Conservation (phyloP, 345 rosid genomes). For the Carallia pectinifolia region DNA sequence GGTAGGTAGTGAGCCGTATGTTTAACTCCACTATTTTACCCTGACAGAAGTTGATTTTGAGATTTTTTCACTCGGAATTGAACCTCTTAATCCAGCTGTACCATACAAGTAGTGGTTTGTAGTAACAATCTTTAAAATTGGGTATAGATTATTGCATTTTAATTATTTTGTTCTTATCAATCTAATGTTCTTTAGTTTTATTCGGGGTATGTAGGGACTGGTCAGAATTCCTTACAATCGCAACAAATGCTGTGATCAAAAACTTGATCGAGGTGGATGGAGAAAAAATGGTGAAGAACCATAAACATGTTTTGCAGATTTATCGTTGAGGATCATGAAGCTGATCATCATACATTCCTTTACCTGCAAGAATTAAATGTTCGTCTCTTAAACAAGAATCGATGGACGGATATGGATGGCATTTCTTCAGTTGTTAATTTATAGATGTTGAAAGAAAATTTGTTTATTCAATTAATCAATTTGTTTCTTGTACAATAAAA, state of each 20-base stretch:
- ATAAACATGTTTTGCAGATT: slow-evolving; percentile 16
- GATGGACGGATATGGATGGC: neutral
- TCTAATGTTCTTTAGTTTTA: neutral
- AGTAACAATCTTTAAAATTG: no score
- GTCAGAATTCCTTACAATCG: slow-evolving; percentile 64
- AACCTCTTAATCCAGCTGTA: no score
- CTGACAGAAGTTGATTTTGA: no score
- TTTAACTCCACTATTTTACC: no score
- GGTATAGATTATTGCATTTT: neutral
- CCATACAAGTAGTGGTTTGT: no score
- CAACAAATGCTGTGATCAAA: slow-evolving; percentile 62
- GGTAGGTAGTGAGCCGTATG: no score
- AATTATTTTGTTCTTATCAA: neutral
- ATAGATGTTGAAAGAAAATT: neutral
- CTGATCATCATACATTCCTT: no score
- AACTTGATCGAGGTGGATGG: slow-evolving; percentile 62
- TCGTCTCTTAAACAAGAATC: slow-evolving; percentile 1
- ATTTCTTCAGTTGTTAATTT: neutral
- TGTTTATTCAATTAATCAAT: neutral
- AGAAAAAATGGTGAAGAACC: slow-evolving; percentile 16
- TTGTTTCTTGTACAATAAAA: no score
- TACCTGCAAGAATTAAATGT: no score
- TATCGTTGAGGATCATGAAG: neutral
- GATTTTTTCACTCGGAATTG: no score
- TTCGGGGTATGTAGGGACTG: slow-evolving; percentile 51